Base-by-base conservation (phyloP, 2,329 filamentous ascomycete species). In the Zymoseptoria tritici region DNA sequence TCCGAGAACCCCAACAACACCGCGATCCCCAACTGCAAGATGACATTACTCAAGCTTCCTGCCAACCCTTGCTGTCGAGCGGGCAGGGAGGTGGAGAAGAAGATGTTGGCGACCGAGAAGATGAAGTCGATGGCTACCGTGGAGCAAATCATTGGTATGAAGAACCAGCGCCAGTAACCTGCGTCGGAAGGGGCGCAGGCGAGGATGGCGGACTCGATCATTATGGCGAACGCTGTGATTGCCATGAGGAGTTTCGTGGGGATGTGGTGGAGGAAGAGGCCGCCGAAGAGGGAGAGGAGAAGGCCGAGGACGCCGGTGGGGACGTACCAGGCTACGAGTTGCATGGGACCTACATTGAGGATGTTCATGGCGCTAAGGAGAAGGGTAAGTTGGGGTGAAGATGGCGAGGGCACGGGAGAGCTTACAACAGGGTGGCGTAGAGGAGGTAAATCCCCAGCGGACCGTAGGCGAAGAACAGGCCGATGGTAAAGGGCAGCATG, bases 101-200 rank as follows among this genome's bases (percentile, higher is more conserved):
- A 92, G 60, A 92, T 82, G 67, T 88, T 91, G 19, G 85, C 83
- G 1, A 91, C 82, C 68, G 87, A 90, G 75, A 87, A 91, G 6
- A 84, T 85, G 57, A 91, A 84, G 68, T 93, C 89, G 60, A 91
- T 85, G 19, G 86, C 88, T 36, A 91, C 78, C 0, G 89, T 92
- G 11, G 81, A 81, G 63, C 85, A 83, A 75, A 87, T 71, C 85
- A 88, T 88, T 57, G 83, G 77, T 0, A 88, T 86, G 68, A 92
- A 90, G 21, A 90, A 79, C 68, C 83, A 91, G 0, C 85, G 82
- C 89, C 89, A 93, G 77, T 88, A 88, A 52, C 77, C 81, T 0
- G 78, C 80, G 1, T 75, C 70, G 7, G 59, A 24, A 0, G 87
- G 87, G 19, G 86, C 80, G 9, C 88, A 67, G 7, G 87, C 86